A percentile compares a stretch with the other conserved stretches of the same genome.
Evolutionary conservation across 192 early-diverging fungal genomes (phyloP).

Genomic region (Coemansia sp.): DNA sequence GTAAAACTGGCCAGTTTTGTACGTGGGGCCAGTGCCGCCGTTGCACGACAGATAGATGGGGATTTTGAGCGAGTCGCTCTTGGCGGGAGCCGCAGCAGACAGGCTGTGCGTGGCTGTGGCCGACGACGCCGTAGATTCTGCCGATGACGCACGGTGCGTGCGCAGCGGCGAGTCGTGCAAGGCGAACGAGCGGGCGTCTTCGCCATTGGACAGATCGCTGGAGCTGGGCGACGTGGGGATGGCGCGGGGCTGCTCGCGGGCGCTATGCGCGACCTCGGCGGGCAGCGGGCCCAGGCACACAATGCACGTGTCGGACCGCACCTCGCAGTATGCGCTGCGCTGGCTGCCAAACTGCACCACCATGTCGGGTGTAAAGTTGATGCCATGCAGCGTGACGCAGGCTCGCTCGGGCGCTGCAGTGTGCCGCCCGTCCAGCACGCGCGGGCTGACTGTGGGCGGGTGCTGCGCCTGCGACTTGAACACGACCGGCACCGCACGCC

Average conservation of each 20-base stretch:
- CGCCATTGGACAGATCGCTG: conserved; percentile 38
- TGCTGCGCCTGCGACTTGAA: conserved; percentile 45
- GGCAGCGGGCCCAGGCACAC: conserved; percentile 47
- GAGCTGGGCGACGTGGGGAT: conserved; percentile 42
- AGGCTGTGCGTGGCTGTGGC: conserved; percentile 30
- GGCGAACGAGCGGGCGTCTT: conserved; percentile 17
- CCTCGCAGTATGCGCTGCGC: conserved; percentile 35
- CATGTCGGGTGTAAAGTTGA: conserved; percentile 69
- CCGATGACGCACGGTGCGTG: conserved; percentile 41
- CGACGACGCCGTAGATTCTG: conserved; percentile 44
- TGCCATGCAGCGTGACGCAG: conserved; percentile 61
- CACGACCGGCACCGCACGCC: conserved; percentile 37
- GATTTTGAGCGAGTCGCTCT: conserved; percentile 20
- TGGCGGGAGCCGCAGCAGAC: background rate
- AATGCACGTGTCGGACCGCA: conserved; percentile 44
- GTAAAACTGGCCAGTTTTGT: conserved; percentile 52
- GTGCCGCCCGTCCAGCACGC: conserved; percentile 15
- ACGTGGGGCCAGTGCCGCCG: conserved; percentile 44
- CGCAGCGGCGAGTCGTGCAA: background rate
- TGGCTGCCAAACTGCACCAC: conserved; percentile 70
- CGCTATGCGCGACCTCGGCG: conserved; percentile 20
- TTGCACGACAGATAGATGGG: conserved; percentile 47
- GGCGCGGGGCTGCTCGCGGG: background rate
- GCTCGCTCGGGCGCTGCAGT: conserved; percentile 30
- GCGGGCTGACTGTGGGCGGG: conserved; percentile 35